Base-by-base conservation (phyloP, 2,329 filamentous ascomycete genomes). In the Pseudomassariella vexata region DNA sequence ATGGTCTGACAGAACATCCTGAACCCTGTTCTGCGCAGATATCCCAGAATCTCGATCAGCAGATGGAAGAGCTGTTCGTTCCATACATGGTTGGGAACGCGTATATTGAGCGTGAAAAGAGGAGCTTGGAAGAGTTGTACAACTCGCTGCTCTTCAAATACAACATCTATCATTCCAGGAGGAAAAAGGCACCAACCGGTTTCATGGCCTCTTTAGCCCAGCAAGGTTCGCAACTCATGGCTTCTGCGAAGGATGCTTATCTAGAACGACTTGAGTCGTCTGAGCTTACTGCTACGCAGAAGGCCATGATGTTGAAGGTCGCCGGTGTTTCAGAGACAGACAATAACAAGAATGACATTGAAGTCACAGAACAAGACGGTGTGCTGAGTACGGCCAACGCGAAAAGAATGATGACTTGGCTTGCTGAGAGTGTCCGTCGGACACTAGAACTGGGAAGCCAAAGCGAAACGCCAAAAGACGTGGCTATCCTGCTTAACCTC, bases 371-470 rank as follows among this genome's bases (percentile, higher is more conserved):
- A 38, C 80, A 90, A 51, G 90, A 98, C 50, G 92, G 92, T 20
- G 70, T 79, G 35, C 66, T 96, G 17, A 90, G 81, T 45, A 68
- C 94, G 5, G 69, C 78, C n/a, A 88, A 85, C 55, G 86, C 89
- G n/a, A 96, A 96, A 62, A 77, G 92, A 36, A 98, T 98, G 89
- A 73, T 98, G 38, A 94, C 86, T 54, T 98, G 92, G 92, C 67
- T 98, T 24, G 92, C 92, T 3, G 92, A 98, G 65, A 88, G 86
- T 40, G 90, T 98, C 16, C 85, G 92, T 23, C 74, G 92, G 41
- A 87, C 88, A 0, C 70, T 98, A 8, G 92, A 98, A 57, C 70
- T 98, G n/a, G 88, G 85, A 16, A 82, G 85, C 16, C 80, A 81
- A 31, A 82, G 74, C 36, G 92, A 98, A 47, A 95, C 88, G 5